A percentile compares a stretch with the other conserved stretches of the same genome.
Conservation (phyloP, 306 rosid genomes). For the Comarum palustre region DNA sequence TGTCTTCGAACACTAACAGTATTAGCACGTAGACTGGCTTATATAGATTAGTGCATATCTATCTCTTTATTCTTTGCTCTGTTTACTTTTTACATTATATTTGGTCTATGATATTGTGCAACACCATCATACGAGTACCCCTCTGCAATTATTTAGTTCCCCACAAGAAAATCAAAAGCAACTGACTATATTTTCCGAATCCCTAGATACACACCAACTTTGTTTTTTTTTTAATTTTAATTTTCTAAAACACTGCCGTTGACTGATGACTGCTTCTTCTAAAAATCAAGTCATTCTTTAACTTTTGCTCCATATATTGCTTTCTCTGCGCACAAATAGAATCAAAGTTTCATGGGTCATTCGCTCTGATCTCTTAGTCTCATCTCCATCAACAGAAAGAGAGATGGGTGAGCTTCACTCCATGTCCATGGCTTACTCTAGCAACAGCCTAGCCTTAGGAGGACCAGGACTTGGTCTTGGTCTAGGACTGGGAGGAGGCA, state of each 20-base stretch:
- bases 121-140: slow-evolving; percentile 54
- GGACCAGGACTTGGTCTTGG: background rate
- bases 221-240: slow-evolving; percentile 15
- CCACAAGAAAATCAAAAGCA: slow-evolving; percentile 58
- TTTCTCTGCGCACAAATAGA: slow-evolving; percentile 45
- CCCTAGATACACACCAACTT: slow-evolving; percentile 53
- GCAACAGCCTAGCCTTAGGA: slow-evolving; percentile 45
- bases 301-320: background rate
- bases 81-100: slow-evolving; percentile 24
- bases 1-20: slow-evolving; percentile 26
- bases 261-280: slow-evolving; percentile 53
- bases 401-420: slow-evolving; percentile 61
- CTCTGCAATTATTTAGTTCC: slow-evolving; percentile 86
- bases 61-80: slow-evolving; percentile 23
- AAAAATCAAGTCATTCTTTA: slow-evolving; percentile 32
- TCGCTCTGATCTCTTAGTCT: background rate
- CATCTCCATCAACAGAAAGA: slow-evolving; percentile 10
- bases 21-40: background rate
- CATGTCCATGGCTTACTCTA: slow-evolving; percentile 41
- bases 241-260: slow-evolving; percentile 41
- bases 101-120: slow-evolving; percentile 21
- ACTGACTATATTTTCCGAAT: slow-evolving; percentile 56
- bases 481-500: slow-evolving; percentile 3
- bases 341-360: slow-evolving; percentile 25
- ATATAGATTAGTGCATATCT: slow-evolving; percentile 38